These are phyloP conservation scores for Aegilops umbellulata DNA, from an alignment of 176 grass and related monocot species.

Conservation along the genomic window DNA sequence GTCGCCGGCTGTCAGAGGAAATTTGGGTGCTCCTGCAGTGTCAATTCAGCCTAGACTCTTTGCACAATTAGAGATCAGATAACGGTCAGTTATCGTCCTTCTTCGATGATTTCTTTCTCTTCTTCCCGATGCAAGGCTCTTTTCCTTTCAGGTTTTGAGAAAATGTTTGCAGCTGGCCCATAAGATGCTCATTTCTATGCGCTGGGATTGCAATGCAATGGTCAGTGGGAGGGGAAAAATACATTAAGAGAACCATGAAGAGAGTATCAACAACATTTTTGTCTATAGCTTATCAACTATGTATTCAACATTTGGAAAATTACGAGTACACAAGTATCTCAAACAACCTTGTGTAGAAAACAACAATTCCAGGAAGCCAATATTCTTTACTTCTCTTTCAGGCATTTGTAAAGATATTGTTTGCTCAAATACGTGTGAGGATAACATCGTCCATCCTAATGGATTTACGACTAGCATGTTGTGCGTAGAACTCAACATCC, in stretches of 20 bases:
- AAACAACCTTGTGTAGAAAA: neutral
- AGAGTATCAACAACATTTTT: neutral
- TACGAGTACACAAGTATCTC: neutral
- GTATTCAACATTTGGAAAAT: neutral
- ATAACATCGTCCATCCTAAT: constrained; percentile 82
- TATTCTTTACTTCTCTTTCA: neutral
- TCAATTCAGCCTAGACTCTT: neutral
- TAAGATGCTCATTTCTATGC: constrained; percentile 83
- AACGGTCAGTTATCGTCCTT: constrained; percentile 40
- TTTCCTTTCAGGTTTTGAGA: constrained; percentile 73
- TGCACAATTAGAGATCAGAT: neutral
- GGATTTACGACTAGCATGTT: constrained; percentile 82
- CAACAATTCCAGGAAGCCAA: neutral
- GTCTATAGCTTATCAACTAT: neutral
- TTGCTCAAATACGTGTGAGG: constrained; percentile 56
- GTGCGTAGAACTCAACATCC: constrained; percentile 82
- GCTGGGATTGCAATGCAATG: constrained; percentile 39
- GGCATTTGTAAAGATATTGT: neutral
- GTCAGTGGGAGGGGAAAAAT: neutral
- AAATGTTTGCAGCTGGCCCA: constrained; percentile 52
- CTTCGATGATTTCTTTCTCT: constrained; percentile 67
- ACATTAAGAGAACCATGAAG: neutral
- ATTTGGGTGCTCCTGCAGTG: neutral
- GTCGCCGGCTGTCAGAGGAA: too few relatives aligned
- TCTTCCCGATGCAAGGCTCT: constrained; percentile 56